Conservation (phyloP, 306 rosid species). For the Vigna nakashimae region DNA sequence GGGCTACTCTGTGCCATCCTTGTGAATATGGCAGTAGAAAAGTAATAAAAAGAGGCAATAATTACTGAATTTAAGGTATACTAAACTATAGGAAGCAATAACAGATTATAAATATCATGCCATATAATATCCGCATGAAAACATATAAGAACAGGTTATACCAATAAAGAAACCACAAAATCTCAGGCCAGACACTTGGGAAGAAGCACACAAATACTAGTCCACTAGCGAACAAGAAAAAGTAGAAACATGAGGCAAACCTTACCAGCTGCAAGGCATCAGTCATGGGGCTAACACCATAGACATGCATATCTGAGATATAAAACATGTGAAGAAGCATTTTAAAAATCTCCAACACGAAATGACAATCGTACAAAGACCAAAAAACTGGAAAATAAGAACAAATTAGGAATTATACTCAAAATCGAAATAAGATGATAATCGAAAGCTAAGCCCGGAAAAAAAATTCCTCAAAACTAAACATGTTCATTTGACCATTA, state of each 20-base stretch:
- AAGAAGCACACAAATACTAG: conserved; percentile 32
- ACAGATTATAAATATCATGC: conserved; percentile 3
- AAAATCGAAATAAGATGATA: neutral
- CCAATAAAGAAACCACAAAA: neutral
- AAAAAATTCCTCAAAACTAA: conserved; percentile 14
- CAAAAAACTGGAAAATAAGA: neutral
- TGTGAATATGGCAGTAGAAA: conserved; percentile 4
- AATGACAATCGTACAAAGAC: neutral
- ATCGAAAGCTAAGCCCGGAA: neutral
- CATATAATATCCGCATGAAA: neutral
- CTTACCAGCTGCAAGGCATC: conserved; percentile 91
- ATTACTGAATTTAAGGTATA: conserved; percentile 10
- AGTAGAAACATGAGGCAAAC: conserved; percentile 38
- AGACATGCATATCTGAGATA: conserved; percentile 58
- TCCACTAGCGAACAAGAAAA: conserved; percentile 10
- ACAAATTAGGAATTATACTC: neutral
- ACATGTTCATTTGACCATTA: conserved; percentile 9
- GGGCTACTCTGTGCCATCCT: conserved; percentile 6
- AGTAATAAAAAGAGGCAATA: neutral
- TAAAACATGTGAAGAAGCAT: conserved; percentile 28
- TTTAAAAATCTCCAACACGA: conserved; percentile 34
- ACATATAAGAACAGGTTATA: no score
- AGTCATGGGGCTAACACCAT: conserved; percentile 58
- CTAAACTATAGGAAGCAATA: conserved; percentile 35
- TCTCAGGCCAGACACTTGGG: conserved; percentile 17